These are phyloP conservation scores for Starmerella kuoi DNA, from an alignment of 805 yeast species.

Conservation along the genomic window DNA sequence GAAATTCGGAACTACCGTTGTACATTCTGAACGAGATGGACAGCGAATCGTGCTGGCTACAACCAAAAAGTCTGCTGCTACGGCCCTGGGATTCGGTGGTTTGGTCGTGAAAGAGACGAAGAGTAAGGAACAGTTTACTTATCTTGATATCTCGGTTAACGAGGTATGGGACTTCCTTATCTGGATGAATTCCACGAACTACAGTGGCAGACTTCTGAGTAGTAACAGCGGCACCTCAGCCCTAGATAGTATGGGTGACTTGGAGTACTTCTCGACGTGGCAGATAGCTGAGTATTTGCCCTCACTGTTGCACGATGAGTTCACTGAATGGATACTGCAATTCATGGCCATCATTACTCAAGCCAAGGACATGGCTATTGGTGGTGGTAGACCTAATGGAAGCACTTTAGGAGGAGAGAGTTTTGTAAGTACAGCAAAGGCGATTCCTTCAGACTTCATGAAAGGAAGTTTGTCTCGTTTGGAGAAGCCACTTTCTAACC, in stretches of 20 bases:
- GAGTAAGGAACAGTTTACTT: slow-evolving; percentile 69
- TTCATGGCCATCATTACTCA: slow-evolving; percentile 59
- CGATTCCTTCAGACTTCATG: slow-evolving; percentile 21
- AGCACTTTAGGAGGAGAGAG: background rate
- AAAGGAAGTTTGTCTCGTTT: slow-evolving; percentile 35
- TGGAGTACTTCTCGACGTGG: slow-evolving; percentile 54
- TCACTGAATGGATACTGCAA: slow-evolving; percentile 74
- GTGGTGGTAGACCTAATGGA: background rate
- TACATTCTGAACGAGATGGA: slow-evolving; percentile 55
- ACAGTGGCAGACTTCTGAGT: slow-evolving; percentile 46
- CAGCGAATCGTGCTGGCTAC: slow-evolving; percentile 65
- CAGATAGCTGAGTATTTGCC: slow-evolving; percentile 68
- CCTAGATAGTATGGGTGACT: slow-evolving; percentile 20
- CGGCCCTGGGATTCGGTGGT: slow-evolving; percentile 82
- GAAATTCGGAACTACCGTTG: slow-evolving; percentile 62
- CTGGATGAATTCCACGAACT: slow-evolving; percentile 91
- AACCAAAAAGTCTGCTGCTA: slow-evolving; percentile 63
- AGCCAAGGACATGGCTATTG: slow-evolving; percentile 22
- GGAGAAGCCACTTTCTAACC: slow-evolving; percentile 49
- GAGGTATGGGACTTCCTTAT: slow-evolving; percentile 86
- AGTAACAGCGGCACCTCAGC: slow-evolving; percentile 8
- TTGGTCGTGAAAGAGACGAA: slow-evolving; percentile 67
- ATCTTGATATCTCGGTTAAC: slow-evolving; percentile 57
- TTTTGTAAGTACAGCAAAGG: background rate
- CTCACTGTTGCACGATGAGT: slow-evolving; percentile 59